These are phyloP conservation scores for Cytospora leucostoma DNA, from an alignment of 2,329 filamentous ascomycete genomes.

Conservation along the genomic window DNA sequence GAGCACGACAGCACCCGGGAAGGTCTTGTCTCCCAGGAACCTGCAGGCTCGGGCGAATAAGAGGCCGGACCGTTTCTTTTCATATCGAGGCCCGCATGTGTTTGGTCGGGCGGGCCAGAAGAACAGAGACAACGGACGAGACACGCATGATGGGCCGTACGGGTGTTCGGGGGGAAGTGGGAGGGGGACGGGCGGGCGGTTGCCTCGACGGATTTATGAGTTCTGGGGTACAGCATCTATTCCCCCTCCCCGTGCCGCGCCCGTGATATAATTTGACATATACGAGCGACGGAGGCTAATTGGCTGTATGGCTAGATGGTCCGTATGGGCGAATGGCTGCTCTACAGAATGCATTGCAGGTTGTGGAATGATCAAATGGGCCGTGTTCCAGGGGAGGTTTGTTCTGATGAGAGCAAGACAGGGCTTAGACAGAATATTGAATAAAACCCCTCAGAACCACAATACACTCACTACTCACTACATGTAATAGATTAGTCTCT, in stretches of 20 bases:
- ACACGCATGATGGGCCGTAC: not conserved
- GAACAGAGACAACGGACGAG: slow-evolving; percentile 4
- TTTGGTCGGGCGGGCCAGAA: not conserved
- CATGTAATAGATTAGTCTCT: too few species aligned
- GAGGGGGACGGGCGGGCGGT: not conserved
- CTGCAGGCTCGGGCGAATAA: not conserved
- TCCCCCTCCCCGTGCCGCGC: not conserved
- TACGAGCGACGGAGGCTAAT: not conserved
- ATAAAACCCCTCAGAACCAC: too few species aligned
- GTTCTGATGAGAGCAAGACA: too few species aligned
- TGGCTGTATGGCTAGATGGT: not conserved
- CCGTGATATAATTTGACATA: not conserved
- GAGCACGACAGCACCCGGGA: slow-evolving; percentile 1
- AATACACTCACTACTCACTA: too few species aligned
- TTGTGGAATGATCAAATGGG: too few species aligned
- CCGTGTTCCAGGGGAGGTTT: too few species aligned
- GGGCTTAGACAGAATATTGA: too few species aligned
- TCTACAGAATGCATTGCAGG: not conserved
- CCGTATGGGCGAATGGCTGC: not conserved
- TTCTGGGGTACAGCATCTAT: not conserved
- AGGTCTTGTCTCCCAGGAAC: not conserved
- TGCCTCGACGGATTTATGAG: not conserved
- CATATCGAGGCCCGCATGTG: not conserved
- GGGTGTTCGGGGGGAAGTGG: not conserved
- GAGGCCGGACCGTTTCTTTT: not conserved